These are phyloP conservation scores for Termitomyces sp. DNA, from an alignment of 768 basidiomycete genomes.

Conservation along the genomic window DNA sequence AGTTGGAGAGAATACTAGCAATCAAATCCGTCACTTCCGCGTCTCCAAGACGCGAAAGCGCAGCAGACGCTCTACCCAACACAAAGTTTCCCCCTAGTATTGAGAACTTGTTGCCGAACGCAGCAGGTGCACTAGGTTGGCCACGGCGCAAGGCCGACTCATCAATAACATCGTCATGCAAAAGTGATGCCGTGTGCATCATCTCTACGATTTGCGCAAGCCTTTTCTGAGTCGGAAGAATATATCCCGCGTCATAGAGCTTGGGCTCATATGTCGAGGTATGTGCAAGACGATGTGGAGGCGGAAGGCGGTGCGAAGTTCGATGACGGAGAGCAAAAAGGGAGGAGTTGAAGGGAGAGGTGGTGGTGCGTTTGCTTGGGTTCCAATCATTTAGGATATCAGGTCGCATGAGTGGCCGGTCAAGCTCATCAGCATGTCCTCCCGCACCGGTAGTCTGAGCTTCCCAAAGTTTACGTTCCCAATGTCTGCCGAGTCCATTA, in stretches of 20 bases:
- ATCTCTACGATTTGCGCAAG: slow-evolving; percentile 94
- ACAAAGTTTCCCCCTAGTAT: slow-evolving; percentile 91
- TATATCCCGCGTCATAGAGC: slow-evolving; percentile 24
- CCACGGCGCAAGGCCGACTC: slow-evolving; percentile 74
- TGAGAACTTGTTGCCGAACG: slow-evolving; percentile 86
- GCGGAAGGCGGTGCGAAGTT: slow-evolving; percentile 25
- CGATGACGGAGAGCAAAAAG: slow-evolving; percentile 36
- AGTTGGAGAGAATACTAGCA: slow-evolving; percentile 80
- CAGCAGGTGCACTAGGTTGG: slow-evolving; percentile 73
- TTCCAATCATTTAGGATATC: slow-evolving; percentile 92
- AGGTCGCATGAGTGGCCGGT: slow-evolving; percentile 66
- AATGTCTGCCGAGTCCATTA: slow-evolving; percentile 77
- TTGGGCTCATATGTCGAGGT: slow-evolving; percentile 17
- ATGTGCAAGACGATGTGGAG: slow-evolving; percentile 24
- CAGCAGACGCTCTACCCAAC: slow-evolving; percentile 80
- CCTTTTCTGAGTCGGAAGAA: slow-evolving; percentile 85
- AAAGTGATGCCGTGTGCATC: slow-evolving; percentile 93
- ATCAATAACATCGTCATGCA: slow-evolving; percentile 97
- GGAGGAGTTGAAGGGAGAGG: slow-evolving; percentile 49
- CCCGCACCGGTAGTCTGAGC: slow-evolving; percentile 49
- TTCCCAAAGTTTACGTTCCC: slow-evolving; percentile 54
- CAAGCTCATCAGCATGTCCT: slow-evolving; percentile 56
- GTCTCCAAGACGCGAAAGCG: slow-evolving; percentile 76
- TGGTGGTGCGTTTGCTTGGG: slow-evolving; percentile 67
- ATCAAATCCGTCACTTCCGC: slow-evolving; percentile 88